Evolutionary conservation across 2,329 filamentous ascomycete genomes (phyloP).

Genomic region (Daldinia eschscholtzii): DNA sequence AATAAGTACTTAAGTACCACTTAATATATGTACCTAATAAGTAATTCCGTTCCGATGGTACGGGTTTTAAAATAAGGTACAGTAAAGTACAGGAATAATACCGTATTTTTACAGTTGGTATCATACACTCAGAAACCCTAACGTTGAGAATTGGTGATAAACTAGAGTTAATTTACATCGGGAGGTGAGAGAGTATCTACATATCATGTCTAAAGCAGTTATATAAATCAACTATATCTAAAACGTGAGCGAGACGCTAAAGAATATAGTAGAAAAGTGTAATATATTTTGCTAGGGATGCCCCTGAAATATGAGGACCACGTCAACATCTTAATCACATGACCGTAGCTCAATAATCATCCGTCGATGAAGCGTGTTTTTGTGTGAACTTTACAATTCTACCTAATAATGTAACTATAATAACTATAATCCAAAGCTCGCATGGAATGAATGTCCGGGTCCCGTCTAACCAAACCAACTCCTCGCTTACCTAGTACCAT

Average conservation of each 20-base stretch:
- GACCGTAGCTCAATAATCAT: background rate
- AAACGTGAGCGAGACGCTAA: background rate
- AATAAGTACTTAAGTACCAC: too few species aligned
- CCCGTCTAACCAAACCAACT: slow-evolving; percentile 7
- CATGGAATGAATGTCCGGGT: slow-evolving; percentile 1
- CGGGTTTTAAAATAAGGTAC: too few species aligned
- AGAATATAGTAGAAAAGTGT: background rate
- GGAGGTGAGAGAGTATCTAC: background rate
- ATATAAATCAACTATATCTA: background rate
- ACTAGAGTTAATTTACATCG: background rate
- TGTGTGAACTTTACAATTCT: background rate
- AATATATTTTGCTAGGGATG: background rate
- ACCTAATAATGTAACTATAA: background rate
- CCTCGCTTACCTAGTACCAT: slow-evolving; percentile 13
- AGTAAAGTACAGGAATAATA: too few species aligned
- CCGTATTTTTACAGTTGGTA: too few species aligned
- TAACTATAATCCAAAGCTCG: background rate
- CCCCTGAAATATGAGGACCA: background rate
- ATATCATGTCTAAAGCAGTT: background rate
- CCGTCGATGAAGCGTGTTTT: background rate
- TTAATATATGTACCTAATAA: too few species aligned
- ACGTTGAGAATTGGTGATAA: too few species aligned
- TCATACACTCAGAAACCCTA: too few species aligned
- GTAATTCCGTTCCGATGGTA: too few species aligned
- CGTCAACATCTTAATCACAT: background rate